These are phyloP conservation scores for Farysia itapuensis DNA, from an alignment of 1,284 basidiomycete species.

Conservation along the genomic window DNA sequence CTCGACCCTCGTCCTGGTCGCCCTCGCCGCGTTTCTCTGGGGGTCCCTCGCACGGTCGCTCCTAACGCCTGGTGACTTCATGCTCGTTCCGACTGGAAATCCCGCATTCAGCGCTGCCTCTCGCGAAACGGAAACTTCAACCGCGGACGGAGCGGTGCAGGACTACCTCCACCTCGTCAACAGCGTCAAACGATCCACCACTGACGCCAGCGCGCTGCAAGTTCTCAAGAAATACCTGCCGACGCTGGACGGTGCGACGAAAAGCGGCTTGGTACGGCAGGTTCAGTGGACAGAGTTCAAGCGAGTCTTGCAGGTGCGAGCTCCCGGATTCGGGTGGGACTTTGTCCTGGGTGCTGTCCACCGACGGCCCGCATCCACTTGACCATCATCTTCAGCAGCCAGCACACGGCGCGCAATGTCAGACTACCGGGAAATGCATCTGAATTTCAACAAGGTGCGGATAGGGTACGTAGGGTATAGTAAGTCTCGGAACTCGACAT, in stretches of 20 bases:
- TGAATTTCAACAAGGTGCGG: no score
- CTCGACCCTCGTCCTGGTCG: slow-evolving; percentile 67
- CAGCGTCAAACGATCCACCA: no score
- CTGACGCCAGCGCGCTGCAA: no score
- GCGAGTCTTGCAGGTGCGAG: slow-evolving; percentile 15
- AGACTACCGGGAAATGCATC: no score
- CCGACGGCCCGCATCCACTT: no score
- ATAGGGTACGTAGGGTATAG: no score
- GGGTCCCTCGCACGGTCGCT: slow-evolving; percentile 85
- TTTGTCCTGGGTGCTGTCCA: slow-evolving; percentile 27
- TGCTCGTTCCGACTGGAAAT: slow-evolving; percentile 59
- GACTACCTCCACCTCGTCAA: not conserved
- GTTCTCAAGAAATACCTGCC: no score
- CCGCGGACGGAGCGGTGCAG: not conserved
- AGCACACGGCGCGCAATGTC: no score
- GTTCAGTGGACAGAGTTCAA: slow-evolving; percentile 39
- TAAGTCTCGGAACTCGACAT: no score
- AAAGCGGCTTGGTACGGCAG: slow-evolving; percentile 9
- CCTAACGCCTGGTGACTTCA: slow-evolving; percentile 86
- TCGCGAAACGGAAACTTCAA: not conserved
- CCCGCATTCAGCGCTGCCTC: not conserved
- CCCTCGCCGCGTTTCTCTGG: slow-evolving; percentile 83
- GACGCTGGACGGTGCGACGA: not conserved
- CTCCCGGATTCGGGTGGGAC: slow-evolving; percentile 24
- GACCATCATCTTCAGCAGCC: no score